These are phyloP conservation scores for Taiozyma onychis DNA, from an alignment of 1,139 yeast species.

Conservation along the genomic window DNA sequence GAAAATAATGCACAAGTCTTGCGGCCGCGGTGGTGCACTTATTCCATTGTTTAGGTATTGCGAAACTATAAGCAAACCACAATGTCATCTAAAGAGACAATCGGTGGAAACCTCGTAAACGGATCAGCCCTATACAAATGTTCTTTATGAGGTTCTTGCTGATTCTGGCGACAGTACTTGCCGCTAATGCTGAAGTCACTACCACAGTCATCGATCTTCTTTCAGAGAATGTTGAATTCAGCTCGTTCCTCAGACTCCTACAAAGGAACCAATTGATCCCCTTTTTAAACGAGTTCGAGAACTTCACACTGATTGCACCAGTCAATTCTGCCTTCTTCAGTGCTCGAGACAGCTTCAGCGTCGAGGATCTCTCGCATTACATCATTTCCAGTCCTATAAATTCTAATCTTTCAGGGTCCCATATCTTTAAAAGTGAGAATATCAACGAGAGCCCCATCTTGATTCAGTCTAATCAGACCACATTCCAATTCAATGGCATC, in stretches of 20 bases:
- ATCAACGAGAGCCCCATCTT: constrained; percentile 4
- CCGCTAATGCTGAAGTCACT: constrained; percentile 7
- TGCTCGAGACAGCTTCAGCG: neutral
- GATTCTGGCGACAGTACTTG: neutral
- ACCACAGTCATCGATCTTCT: constrained; percentile 67
- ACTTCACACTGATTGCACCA: constrained; percentile 81
- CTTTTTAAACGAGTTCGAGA: constrained; percentile 52
- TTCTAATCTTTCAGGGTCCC: constrained; percentile 25
- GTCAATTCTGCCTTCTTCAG: constrained; percentile 70
- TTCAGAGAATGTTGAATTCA: constrained; percentile 68
- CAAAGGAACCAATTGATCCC: constrained; percentile 71
- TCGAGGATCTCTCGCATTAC: constrained; percentile 20
- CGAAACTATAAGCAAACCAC: neutral
- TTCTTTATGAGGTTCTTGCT: neutral
- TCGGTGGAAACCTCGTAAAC: neutral
- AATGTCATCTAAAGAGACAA: neutral
- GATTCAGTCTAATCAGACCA: constrained; percentile 3
- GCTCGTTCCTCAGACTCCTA: constrained; percentile 57
- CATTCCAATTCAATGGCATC: constrained; percentile 39
- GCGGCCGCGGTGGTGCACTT: neutral
- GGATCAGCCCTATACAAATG: neutral
- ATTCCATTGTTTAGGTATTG: neutral
- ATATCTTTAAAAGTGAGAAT: constrained; percentile 11
- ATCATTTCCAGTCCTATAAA: constrained; percentile 25
- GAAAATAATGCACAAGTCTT: neutral